Base-by-base conservation (phyloP, 441 rosid species). In the Pelargonium myrrhifolium region DNA sequence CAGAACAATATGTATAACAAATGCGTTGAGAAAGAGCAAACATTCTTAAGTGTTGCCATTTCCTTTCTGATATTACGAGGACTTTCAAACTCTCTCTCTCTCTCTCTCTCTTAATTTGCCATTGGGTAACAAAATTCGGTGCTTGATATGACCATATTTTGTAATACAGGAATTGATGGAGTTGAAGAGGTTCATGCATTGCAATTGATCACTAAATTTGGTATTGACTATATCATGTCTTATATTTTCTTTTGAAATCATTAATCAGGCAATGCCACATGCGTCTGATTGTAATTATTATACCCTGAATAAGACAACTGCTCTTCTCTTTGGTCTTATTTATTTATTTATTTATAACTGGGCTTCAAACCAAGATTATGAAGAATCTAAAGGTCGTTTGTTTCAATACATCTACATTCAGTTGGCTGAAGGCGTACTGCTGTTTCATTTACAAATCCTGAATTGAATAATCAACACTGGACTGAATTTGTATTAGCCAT, bases 161-260 rank as follows among this genome's bases (percentile, higher is more conserved):
- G 37, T 68, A 40, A 12, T 85, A 84, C 89, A 89, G 99, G 97
- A 78, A 93, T 91, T 71, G 86, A 81, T 55, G 97, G 99, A 69
- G 88, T 93, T 53, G 99, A 97, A 69, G 76, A 75, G 62, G 93
- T 89, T 65, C 80, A 82, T 81, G 97, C 96, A 40, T 79, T 88
- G 80, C 83, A 88, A 71, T 77, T 93, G 73, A 86, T 93, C 66
- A 74, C 80, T 69, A 83, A 78, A 82, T 93, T 89, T 75, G 97
- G 97, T 91, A 84, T 66, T 70, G 60, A 31, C 42, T 71, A 62
- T 58, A 15, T 67, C 24, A 20, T 70, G 49, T 56, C 42, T 58
- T 61, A 9, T 18, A 9, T 39, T 43, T 65, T 70, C 6, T 62
- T 65, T 63, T 10, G n/a, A 18, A 56, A 59, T 66, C 17, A 51